A percentile compares a stretch with the other conserved stretches of the same genome.
Evolutionary conservation across 176 grass and related monocot species (phyloP).

Genomic region (Elymus sibiricus): DNA sequence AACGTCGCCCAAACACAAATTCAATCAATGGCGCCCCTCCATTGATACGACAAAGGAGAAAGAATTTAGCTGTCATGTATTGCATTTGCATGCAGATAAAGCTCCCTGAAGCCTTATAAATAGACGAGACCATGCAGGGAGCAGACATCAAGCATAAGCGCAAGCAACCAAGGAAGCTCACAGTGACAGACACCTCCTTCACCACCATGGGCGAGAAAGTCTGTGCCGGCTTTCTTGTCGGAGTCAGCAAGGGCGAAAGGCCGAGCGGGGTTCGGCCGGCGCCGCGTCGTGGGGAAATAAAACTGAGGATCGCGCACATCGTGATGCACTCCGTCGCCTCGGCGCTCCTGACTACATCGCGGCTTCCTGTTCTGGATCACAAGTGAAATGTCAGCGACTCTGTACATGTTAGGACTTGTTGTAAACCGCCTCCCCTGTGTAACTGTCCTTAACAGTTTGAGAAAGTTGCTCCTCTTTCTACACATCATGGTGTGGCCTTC

Average conservation of each 20-base stretch:
- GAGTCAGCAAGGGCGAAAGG: conserved; percentile 30
- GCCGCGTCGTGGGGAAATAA: conserved; percentile 48
- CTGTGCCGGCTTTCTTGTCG: neutral
- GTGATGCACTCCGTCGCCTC: conserved; percentile 37
- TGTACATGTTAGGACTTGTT: conserved; percentile 4
- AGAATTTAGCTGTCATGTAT: too few species aligned
- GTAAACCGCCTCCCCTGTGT: neutral
- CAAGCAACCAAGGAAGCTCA: neutral
- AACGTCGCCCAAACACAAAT: too few species aligned
- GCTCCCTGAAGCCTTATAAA: conserved; percentile 32
- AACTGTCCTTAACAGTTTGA: conserved; percentile 9
- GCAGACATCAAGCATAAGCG: conserved; percentile 20
- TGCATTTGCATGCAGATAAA: conserved; percentile 10
- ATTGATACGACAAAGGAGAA: too few species aligned
- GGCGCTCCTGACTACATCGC: too few species aligned
- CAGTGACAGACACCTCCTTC: neutral
- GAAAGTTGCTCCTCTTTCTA: conserved; percentile 27
- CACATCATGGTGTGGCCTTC: too few species aligned
- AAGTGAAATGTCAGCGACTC: conserved; percentile 24
- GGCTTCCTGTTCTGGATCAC: conserved; percentile 9
- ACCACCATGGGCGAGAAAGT: conserved; percentile 38
- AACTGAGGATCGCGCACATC: conserved; percentile 46
- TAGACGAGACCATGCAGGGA: neutral
- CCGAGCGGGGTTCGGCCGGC: conserved; percentile 3
- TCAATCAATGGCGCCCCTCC: too few species aligned